Percentiles rank a stretch among this genome's conserved stretches.
These are phyloP conservation scores for Mucor circinelloides DNA, from an alignment of 371 early-diverging fungal genomes.

Conservation along the genomic window DNA sequence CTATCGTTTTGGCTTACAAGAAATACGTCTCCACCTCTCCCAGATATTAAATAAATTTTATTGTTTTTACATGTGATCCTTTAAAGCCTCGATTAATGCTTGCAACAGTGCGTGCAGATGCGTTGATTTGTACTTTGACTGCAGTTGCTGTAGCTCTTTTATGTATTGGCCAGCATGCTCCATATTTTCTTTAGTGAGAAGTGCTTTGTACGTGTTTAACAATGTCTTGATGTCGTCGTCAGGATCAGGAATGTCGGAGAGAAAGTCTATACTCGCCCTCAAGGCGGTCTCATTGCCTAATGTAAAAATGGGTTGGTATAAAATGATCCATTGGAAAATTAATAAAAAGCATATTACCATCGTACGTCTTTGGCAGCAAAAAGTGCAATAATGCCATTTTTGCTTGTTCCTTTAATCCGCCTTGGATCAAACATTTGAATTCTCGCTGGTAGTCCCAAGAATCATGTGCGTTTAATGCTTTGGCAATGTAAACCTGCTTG, in stretches of 20 bases:
- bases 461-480: slow-evolving; percentile 29
- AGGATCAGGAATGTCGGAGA: neutral
- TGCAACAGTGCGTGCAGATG: neutral
- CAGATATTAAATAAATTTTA: neutral
- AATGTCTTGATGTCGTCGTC: neutral
- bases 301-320: neutral
- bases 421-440: slow-evolving; percentile 16
- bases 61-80: neutral
- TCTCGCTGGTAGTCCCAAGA: slow-evolving; percentile 26
- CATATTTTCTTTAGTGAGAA: neutral
- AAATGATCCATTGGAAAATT: neutral
- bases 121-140: neutral
- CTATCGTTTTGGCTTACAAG: slow-evolving; percentile 21
- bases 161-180: neutral
- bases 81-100: neutral
- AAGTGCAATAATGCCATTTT: slow-evolving; percentile 14
- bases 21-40: slow-evolving; percentile 3
- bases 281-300: neutral
- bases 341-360: slow-evolving; percentile 7
- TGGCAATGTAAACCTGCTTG: slow-evolving; percentile 6
- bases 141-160: neutral
- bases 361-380: slow-evolving; percentile 17
- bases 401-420: slow-evolving; percentile 7
- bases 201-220: neutral
- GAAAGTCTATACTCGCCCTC: neutral